Evolutionary conservation across 2,329 filamentous ascomycete genomes (phyloP), one percentile per base, ranked within the genome.

Genomic region (Endoconidiophora laricicola): DNA sequence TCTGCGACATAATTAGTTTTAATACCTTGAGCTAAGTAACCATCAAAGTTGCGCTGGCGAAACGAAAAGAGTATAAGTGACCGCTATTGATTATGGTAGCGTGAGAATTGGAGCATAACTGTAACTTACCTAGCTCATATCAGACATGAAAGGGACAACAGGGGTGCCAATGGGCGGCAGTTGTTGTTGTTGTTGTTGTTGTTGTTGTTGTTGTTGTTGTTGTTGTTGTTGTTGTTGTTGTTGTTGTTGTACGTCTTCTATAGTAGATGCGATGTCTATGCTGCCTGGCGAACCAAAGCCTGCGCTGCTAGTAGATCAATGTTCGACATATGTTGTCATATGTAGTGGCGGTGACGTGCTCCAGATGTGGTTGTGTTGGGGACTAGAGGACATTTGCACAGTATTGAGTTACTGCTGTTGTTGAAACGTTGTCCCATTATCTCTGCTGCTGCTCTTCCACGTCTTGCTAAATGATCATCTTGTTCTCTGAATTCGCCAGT

Each of bases 21-120:
- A 14, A 41, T 50, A 10, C 43, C 49, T 23, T 50, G 41, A 26
- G 44, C 24, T 24, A 42, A 16, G 29, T 42, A 26, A 36, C 46
- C 38, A 20, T 48, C 46, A 37, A 48, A 48, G 10, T 42, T 43
- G 20, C 46, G 39, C 46, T 48, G 36, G 23, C 3, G 6, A 33
- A 6, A 10, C 26, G 12, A 33, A 33, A 33, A 33, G 12, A 33
- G 26, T 33, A 10, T 33, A 9, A 33, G 26, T 10, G 7, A 3
- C 26, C 12, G 26, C 3, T 33, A 10, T 33, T 10, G 26, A 9
- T 33, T 3, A 33, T 6, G 12, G 26, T 3, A 33, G 7, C 3
- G 26, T 10, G 26, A 33, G 6, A 10, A 7, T 10, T 9, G 20
- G 16, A 29, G 36, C 3, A 9, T 14, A 45, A n/a, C n/a, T 23